Evolutionary conservation across 805 yeast genomes (phyloP), one percentile per base, ranked within the genome.

Genomic region (Barnettozyma sp.): DNA sequence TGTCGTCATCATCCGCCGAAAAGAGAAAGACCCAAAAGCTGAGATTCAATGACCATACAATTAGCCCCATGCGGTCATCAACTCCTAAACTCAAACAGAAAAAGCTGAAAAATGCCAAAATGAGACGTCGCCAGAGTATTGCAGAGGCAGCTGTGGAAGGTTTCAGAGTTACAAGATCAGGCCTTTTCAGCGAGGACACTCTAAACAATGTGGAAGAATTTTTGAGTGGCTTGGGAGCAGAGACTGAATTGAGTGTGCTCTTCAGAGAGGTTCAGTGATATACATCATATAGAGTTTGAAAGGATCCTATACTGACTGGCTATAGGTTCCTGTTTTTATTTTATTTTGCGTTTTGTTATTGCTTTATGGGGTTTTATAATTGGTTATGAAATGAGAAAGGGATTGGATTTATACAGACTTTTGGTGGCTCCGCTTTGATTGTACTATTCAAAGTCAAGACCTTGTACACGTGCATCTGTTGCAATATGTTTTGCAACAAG

Each of bases 81-180:
- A 17, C 17, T 13, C n/a, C 39, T 14, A 42, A 51, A 25, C 23
- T 34, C 13, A 30, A 39, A 12, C 44, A 50, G 28, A 33, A 28
- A 22, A 45, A 38, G 37, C 39, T 45, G 32, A 58, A 57, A 33
- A 49, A 46, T n/a, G 44, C 56, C 2, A 50, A 56, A 26, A 58
- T 63, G 53, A 56, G 76, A 49, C 70, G 87, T 54, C 65, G 83
- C 47, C 79, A 80, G 33, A 77, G 84, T 39, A 69, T 76, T 35
- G 81, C 68, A 2, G 92, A 82, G 48, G 88, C 92, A 4, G 80
- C 78, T 7, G 72, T 76, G 8, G 90, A 82, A 53, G 88, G 88
- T 9, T 63, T 76, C 46, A 64, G 90, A 43, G 76, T 80, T 14
- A 83, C 94, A 1, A 81, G 74, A 49, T 73, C 76, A 43, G 94